Conservation (phyloP, 1,284 basidiomycete species). For the Tylopilus orsonianus region DNA sequence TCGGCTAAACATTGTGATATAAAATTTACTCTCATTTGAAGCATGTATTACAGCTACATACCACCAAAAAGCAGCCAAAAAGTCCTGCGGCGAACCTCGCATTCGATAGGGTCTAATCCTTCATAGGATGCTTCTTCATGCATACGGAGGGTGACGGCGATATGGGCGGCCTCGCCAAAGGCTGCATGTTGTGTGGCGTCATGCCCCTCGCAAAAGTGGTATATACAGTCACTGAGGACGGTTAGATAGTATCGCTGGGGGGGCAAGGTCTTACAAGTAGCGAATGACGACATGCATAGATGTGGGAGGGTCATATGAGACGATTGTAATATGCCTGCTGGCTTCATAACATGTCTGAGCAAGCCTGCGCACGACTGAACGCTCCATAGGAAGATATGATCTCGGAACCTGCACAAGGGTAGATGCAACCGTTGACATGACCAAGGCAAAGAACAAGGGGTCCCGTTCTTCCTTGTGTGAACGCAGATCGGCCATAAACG, state of each 20-base stretch:
- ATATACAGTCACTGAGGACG: conserved; percentile 64
- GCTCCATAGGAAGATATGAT: conserved; percentile 80
- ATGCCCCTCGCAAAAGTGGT: conserved; percentile 85
- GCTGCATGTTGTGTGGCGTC: conserved; percentile 83
- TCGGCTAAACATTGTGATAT: conserved; percentile 52
- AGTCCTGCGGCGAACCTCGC: conserved; percentile 74
- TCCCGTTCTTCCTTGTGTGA: conserved; percentile 75
- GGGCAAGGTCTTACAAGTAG: conserved; percentile 63
- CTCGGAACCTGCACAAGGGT: conserved; percentile 82
- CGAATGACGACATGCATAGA: conserved; percentile 80
- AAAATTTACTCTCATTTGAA: conserved; percentile 2
- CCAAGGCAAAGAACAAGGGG: conserved; percentile 83
- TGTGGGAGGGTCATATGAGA: conserved; percentile 78
- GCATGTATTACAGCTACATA: conserved; percentile 34
- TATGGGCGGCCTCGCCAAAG: conserved; percentile 80
- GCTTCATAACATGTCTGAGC: conserved; percentile 79
- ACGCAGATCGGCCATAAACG: conserved; percentile 83
- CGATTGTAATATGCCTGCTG: conserved; percentile 74
- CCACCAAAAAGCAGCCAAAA: conserved; percentile 88
- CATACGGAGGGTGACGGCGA: conserved; percentile 77
- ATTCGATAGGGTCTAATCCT: conserved; percentile 80
- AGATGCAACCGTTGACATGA: conserved; percentile 81
- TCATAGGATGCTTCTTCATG: conserved; percentile 82
- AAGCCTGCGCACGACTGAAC: conserved; percentile 71
- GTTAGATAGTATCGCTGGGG: conserved; percentile 11